Conservation (phyloP, 2,329 filamentous ascomycete species). For the Coniochaeta sp. region DNA sequence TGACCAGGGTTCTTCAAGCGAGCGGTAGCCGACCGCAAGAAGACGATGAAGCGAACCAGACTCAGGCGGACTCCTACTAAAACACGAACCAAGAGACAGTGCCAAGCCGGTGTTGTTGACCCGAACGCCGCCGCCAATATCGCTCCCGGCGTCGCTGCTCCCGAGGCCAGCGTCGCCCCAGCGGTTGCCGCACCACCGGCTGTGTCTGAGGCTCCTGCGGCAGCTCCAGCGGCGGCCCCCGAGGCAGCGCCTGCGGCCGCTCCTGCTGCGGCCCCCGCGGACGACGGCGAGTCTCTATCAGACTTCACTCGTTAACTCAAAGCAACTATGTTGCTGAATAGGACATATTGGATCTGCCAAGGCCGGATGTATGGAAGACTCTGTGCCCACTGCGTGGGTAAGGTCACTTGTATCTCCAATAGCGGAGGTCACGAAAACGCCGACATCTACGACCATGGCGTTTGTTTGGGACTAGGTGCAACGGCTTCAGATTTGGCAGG, state of each 20-base stretch:
- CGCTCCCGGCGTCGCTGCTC: neutral
- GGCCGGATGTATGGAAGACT: neutral
- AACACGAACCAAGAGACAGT: constrained; percentile 16
- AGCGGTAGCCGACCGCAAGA: constrained; percentile 15
- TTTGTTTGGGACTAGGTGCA: neutral
- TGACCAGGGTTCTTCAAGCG: constrained; percentile 21
- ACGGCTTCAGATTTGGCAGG: neutral
- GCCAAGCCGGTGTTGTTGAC: constrained; percentile 3
- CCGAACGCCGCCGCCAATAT: constrained; percentile 5
- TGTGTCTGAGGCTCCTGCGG: neutral
- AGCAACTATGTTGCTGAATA: neutral
- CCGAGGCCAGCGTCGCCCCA: neutral
- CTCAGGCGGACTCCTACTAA: constrained; percentile 12
- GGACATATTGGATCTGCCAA: neutral
- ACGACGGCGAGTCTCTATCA: constrained; percentile 9
- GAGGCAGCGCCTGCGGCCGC: neutral
- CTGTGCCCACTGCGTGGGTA: neutral
- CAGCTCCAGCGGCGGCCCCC: neutral
- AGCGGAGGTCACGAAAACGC: neutral
- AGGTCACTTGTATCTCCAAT: neutral
- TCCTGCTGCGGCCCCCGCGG: constrained; percentile 6
- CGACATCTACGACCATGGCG: neutral
- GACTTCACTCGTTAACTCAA: constrained; percentile 15
- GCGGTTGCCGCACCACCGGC: neutral
- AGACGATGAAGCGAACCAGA: constrained; percentile 16